Evolutionary conservation across 2,329 filamentous ascomycete genomes (phyloP).

Genomic region (Sphaerulina populicola): DNA sequence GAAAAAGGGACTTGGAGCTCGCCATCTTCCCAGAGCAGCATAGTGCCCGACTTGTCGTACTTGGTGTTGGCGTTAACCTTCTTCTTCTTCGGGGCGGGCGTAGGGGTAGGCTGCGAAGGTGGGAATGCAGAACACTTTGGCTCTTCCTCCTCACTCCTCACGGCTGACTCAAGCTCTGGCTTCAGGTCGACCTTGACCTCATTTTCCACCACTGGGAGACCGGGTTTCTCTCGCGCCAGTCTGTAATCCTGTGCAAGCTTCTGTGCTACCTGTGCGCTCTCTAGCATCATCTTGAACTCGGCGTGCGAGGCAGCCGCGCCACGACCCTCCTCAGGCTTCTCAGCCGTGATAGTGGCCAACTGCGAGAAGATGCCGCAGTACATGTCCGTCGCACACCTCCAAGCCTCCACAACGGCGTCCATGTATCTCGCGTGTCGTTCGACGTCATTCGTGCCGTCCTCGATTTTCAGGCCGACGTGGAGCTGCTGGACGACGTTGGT

Average conservation of each 20-base stretch:
- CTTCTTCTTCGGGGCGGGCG: slow-evolving; percentile 6
- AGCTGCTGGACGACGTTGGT: slow-evolving; percentile 26
- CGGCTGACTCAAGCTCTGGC: background rate
- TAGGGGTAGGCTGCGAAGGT: slow-evolving; percentile 4
- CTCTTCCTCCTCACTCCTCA: background rate
- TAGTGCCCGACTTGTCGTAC: slow-evolving; percentile 7
- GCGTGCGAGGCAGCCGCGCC: slow-evolving; percentile 18
- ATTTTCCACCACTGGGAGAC: background rate
- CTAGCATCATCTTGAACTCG: slow-evolving; percentile 22
- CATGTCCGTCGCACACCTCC: slow-evolving; percentile 23
- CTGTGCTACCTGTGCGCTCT: slow-evolving; percentile 19
- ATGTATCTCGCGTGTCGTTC: slow-evolving; percentile 24
- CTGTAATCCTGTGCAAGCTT: slow-evolving; percentile 15
- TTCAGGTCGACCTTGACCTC: background rate
- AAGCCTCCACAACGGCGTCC: slow-evolving; percentile 26
- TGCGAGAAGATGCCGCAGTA: slow-evolving; percentile 27
- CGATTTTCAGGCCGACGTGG: slow-evolving; percentile 24
- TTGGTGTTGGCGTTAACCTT: background rate
- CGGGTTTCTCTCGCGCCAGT: slow-evolving; percentile 7
- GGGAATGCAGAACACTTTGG: background rate
- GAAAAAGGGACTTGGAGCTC: slow-evolving; percentile 1
- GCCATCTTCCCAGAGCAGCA: slow-evolving; percentile 7
- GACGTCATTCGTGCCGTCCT: slow-evolving; percentile 15
- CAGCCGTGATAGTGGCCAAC: slow-evolving; percentile 22
- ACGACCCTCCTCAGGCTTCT: slow-evolving; percentile 22